Evolutionary conservation across 176 grass and related monocot species (phyloP).

Genomic region (Zoysia japonica): DNA sequence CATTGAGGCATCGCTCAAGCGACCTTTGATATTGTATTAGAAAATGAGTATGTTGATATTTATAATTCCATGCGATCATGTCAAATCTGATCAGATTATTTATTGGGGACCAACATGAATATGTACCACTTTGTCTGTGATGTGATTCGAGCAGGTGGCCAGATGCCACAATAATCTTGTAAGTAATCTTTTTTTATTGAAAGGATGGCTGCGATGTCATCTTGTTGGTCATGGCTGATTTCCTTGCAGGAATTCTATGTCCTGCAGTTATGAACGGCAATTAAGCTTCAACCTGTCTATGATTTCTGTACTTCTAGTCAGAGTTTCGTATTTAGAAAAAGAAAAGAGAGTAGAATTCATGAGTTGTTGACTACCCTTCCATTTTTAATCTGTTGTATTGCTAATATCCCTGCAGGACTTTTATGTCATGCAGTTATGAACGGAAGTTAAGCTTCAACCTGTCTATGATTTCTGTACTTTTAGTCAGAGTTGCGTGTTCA

Average conservation of each 20-base stretch:
- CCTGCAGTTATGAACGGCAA: not conserved
- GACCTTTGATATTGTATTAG: not conserved
- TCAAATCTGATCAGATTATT: slow-evolving; percentile 24
- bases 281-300: not conserved
- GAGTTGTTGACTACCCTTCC: not conserved
- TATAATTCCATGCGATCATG: not conserved
- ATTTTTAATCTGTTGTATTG: not conserved
- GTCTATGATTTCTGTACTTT: not conserved
- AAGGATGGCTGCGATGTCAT: not conserved
- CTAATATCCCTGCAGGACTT: not conserved
- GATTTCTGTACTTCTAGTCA: not conserved
- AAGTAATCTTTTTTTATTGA: not conserved
- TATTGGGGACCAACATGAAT: slow-evolving; percentile 2
- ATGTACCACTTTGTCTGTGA: slow-evolving; percentile 10
- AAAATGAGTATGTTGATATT: not conserved
- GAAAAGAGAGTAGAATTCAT: not conserved
- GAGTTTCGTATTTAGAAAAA: not conserved
- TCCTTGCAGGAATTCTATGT: not conserved
- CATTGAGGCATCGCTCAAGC: not conserved
- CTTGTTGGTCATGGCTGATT: not conserved
- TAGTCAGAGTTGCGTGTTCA: not conserved
- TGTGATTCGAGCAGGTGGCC: slow-evolving; percentile 13
- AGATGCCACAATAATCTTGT: not conserved
- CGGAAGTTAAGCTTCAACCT: not conserved
- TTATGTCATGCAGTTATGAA: not conserved